These are phyloP conservation scores for Anthracocystis setariae DNA, from an alignment of 1,284 basidiomycete species.

Conservation along the genomic window DNA sequence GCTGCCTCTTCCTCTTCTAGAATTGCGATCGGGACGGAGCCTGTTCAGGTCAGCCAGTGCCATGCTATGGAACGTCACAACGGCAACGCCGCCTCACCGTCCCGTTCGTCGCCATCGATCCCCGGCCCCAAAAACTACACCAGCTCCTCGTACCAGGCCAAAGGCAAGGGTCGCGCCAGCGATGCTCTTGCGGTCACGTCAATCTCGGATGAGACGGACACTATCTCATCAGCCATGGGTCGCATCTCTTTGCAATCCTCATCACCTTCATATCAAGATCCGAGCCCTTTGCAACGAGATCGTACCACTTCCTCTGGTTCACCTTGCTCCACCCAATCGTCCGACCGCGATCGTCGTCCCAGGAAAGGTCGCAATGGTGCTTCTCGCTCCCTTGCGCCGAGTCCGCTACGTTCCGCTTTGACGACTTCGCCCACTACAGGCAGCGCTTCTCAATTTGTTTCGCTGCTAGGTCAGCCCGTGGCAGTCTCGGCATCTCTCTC, in stretches of 20 bases:
- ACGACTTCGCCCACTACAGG: slow-evolving; percentile 23
- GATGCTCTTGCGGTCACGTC: slow-evolving; percentile 3
- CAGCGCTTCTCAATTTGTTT: slow-evolving; percentile 30
- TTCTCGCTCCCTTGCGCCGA: slow-evolving; percentile 28
- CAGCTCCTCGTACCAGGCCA: slow-evolving; percentile 13
- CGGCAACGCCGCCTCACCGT: background rate
- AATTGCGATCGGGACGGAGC: background rate
- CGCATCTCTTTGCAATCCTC: slow-evolving; percentile 4
- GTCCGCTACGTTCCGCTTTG: slow-evolving; percentile 19
- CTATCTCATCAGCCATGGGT: slow-evolving; percentile 1
- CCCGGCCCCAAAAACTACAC: slow-evolving; percentile 1
- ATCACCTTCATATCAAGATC: background rate
- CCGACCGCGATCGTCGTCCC: slow-evolving; percentile 8
- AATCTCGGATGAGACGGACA: background rate
- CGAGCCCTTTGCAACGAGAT: background rate
- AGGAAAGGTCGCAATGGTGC: slow-evolving; percentile 14
- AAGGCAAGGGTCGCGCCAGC: slow-evolving; percentile 33
- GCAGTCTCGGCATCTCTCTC: slow-evolving; percentile 37
- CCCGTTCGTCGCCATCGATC: background rate
- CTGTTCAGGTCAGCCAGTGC: background rate
- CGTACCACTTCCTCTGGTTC: background rate
- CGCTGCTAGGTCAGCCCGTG: slow-evolving; percentile 30
- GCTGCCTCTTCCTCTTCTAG: slow-evolving; percentile 15
- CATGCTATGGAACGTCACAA: background rate
- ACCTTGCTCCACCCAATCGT: background rate